A percentile compares a stretch with the other conserved stretches of the same genome.
These are phyloP conservation scores for Fusarium sp. DNA, from an alignment of 2,329 filamentous ascomycete species.

Conservation along the genomic window DNA sequence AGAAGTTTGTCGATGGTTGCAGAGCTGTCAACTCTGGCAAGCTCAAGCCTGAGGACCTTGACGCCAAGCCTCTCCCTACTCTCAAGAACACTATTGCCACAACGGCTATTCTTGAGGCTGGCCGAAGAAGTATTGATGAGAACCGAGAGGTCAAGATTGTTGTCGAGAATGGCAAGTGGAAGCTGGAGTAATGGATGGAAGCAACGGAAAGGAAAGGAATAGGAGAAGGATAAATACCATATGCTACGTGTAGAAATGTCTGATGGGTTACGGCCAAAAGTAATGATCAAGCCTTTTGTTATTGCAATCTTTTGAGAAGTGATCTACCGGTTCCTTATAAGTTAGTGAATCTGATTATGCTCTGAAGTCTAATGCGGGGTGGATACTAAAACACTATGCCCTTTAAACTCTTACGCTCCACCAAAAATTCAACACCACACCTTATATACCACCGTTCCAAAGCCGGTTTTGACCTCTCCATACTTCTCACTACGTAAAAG, in stretches of 20 bases:
- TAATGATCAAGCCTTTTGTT: constrained; percentile 22
- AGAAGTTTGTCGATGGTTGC: constrained; percentile 94
- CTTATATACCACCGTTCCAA: not conserved
- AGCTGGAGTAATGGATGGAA: constrained; percentile 57
- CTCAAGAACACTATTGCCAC: constrained; percentile 90
- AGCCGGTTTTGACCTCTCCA: not conserved
- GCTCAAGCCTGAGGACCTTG: constrained; percentile 77
- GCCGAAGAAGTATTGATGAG: constrained; percentile 85
- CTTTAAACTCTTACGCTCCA: constrained; percentile 20
- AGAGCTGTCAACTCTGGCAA: constrained; percentile 78
- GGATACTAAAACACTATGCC: constrained; percentile 18
- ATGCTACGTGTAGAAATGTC: constrained; percentile 2
- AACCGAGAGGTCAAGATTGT: constrained; percentile 79
- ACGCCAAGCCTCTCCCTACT: constrained; percentile 83
- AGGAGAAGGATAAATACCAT: constrained; percentile 14
- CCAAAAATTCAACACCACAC: constrained; percentile 30
- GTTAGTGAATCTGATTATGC: not conserved
- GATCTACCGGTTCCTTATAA: not conserved
- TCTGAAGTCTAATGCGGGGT: constrained; percentile 15
- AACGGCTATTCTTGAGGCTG: constrained; percentile 90
- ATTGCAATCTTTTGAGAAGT: not conserved
- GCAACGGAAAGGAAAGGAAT: not conserved
- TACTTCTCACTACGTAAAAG: too few relatives aligned
- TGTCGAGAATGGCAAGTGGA: constrained; percentile 73
- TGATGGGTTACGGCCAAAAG: constrained; percentile 26